Evolutionary conservation across 495 filamentous ascomycete species (phyloP).

Genomic region (Penicillium arizonense): DNA sequence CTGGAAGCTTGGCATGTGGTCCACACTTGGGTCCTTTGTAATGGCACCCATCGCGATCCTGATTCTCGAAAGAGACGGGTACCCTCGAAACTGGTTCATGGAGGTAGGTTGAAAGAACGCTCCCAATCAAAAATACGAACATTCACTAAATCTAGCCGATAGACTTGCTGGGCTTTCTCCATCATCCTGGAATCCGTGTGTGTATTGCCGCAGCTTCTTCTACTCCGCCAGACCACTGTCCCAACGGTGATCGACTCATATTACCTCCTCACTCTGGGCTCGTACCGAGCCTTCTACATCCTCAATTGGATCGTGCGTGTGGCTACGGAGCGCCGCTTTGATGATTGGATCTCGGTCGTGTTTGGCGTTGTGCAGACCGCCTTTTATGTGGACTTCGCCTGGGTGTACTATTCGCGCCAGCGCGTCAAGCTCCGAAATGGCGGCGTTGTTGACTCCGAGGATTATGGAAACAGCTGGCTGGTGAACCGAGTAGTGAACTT

Average conservation of each 20-base stretch:
- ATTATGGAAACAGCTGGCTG: constrained; percentile 80
- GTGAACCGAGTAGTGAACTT: constrained; percentile 46
- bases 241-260: constrained; percentile 95
- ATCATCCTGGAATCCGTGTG: constrained; percentile 87
- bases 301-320: constrained; percentile 84
- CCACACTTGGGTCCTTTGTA: constrained; percentile 56
- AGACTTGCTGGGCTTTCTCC: constrained; percentile 83
- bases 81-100: constrained; percentile 43
- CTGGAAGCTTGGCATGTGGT: constrained; percentile 77
- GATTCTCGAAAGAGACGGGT: constrained; percentile 48
- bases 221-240: constrained; percentile 89
- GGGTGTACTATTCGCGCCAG: constrained; percentile 94
- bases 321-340: constrained; percentile 53
- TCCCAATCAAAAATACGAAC: not conserved
- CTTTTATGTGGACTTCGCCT: constrained; percentile 91
- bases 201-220: constrained; percentile 85
- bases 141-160: constrained; percentile 11
- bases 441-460: constrained; percentile 90
- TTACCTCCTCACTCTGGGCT: constrained; percentile 85
- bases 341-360: constrained; percentile 71
- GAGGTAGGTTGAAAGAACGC: constrained; percentile 46
- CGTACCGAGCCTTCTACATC: constrained; percentile 88
- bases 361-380: constrained; percentile 90
- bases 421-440: constrained; percentile 90
- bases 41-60: constrained; percentile 64